These are phyloP conservation scores for Aspergillus japonicus DNA, from an alignment of 2,329 filamentous ascomycete species.

Conservation along the genomic window DNA sequence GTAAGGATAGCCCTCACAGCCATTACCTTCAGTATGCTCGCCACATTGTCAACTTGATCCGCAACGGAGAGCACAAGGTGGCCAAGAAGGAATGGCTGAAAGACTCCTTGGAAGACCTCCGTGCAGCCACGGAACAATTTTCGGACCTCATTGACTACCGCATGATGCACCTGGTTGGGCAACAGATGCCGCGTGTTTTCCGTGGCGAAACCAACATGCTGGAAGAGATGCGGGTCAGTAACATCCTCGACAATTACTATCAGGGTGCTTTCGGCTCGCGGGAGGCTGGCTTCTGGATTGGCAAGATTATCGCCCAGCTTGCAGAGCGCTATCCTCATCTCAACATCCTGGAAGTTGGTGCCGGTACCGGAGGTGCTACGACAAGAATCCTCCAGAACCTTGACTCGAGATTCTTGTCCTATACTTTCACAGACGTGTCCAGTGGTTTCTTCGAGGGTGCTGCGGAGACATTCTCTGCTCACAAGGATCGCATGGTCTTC, in stretches of 20 bases:
- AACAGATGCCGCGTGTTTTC: too few species aligned
- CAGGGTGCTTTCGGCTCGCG: neutral
- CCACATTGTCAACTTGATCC: too few species aligned
- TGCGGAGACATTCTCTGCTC: slow-evolving; percentile 20
- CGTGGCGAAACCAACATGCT: neutral
- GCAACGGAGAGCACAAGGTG: too few species aligned
- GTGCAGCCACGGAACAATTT: too few species aligned
- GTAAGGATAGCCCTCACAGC: too few species aligned
- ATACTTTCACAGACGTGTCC: neutral
- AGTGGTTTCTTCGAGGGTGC: slow-evolving; percentile 9
- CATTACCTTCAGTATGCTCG: too few species aligned
- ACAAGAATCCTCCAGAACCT: too few species aligned
- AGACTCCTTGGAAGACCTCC: too few species aligned
- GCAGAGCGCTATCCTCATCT: neutral
- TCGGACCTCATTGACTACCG: too few species aligned
- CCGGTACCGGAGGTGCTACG: neutral
- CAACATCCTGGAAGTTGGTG: slow-evolving; percentile 5
- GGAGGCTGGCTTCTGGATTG: neutral
- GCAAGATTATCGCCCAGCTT: neutral
- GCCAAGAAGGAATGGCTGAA: too few species aligned
- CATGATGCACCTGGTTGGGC: too few species aligned
- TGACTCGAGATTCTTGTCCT: neutral
- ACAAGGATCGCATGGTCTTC: slow-evolving; percentile 29
- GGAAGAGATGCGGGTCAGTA: neutral
- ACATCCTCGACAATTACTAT: neutral